Evolutionary conservation across 176 grass and related monocot genomes (phyloP).

Genomic region (Hordeum marinum): DNA sequence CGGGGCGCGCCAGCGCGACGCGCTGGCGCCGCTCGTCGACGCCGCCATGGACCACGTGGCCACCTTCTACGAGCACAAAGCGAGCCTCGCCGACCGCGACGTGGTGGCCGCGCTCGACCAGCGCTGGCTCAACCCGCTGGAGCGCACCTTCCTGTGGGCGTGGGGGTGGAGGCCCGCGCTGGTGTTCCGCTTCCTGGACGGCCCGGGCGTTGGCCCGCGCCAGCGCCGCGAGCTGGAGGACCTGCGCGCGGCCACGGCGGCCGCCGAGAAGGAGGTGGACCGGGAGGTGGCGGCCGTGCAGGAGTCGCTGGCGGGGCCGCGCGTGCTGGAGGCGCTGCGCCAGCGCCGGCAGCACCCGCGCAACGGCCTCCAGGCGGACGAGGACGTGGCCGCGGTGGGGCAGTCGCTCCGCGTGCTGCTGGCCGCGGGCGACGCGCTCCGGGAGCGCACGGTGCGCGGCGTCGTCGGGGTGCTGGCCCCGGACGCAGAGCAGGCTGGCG

Average conservation of each 20-base stretch:
- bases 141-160: slow-evolving; percentile 81
- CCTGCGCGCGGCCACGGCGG: slow-evolving; percentile 19
- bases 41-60: slow-evolving; percentile 44
- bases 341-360: neutral
- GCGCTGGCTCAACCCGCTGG: slow-evolving; percentile 69
- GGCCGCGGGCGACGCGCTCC: slow-evolving; percentile 48
- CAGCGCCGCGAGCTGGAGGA: slow-evolving; percentile 9
- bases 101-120: slow-evolving; percentile 51
- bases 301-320: slow-evolving; percentile 47
- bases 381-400: slow-evolving; percentile 29
- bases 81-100: slow-evolving; percentile 46
- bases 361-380: slow-evolving; percentile 24
- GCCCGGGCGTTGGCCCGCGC: neutral
- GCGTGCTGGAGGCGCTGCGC: slow-evolving; percentile 49
- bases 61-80: slow-evolving; percentile 52
- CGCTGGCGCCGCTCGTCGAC: slow-evolving; percentile 17
- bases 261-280: slow-evolving; percentile 44
- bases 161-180: slow-evolving; percentile 72
- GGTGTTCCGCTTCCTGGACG: slow-evolving; percentile 45
- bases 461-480: slow-evolving; percentile 36
- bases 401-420: slow-evolving; percentile 38
- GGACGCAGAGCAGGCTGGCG: slow-evolving; percentile 31
- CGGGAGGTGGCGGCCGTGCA: slow-evolving; percentile 48
- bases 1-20: neutral
- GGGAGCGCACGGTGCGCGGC: slow-evolving; percentile 38